phyloP scores from a whole-genome alignment of 768 basidiomycete genomes.

The Russula foetens region DNA sequence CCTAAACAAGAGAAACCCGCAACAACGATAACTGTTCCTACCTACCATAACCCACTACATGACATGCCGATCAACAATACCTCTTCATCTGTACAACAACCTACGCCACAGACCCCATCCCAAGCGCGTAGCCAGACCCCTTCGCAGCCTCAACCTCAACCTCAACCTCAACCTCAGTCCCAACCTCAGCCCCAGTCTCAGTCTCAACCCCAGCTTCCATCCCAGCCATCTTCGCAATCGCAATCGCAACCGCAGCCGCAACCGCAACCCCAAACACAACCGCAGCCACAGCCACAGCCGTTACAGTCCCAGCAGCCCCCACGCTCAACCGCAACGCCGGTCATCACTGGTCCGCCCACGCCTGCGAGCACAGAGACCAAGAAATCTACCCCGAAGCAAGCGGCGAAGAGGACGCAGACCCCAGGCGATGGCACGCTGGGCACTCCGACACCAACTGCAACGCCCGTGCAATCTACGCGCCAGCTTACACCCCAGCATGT shows the following conservation, averaged over 20 bases:
- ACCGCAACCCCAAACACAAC: slow-evolving; percentile 1
- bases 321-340: slow-evolving; percentile 12
- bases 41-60: slow-evolving; percentile 6
- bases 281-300: slow-evolving; percentile 3
- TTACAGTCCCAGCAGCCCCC: slow-evolving; percentile 10
- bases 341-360: slow-evolving; percentile 6
- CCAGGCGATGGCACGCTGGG: slow-evolving; percentile 8
- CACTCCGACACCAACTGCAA: slow-evolving; percentile 23
- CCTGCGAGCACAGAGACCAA: slow-evolving; percentile 14
- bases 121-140: not conserved
- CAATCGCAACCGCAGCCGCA: slow-evolving; percentile 5
- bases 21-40: not conserved
- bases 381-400: slow-evolving; percentile 15
- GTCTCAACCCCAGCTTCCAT: not conserved
- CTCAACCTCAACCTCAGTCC: slow-evolving; percentile 3
- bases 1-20: not conserved
- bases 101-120: slow-evolving; percentile 2
- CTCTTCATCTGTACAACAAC: not conserved
- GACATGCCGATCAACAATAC: not conserved
- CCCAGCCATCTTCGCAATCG: not conserved
- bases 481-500: slow-evolving; percentile 20
- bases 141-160: slow-evolving; percentile 9
- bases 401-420: slow-evolving; percentile 13
- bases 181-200: not conserved
- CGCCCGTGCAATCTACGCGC: slow-evolving; percentile 24